Base-by-base conservation (phyloP, 2,329 filamentous ascomycete genomes). In the Diplodia seriata region DNA sequence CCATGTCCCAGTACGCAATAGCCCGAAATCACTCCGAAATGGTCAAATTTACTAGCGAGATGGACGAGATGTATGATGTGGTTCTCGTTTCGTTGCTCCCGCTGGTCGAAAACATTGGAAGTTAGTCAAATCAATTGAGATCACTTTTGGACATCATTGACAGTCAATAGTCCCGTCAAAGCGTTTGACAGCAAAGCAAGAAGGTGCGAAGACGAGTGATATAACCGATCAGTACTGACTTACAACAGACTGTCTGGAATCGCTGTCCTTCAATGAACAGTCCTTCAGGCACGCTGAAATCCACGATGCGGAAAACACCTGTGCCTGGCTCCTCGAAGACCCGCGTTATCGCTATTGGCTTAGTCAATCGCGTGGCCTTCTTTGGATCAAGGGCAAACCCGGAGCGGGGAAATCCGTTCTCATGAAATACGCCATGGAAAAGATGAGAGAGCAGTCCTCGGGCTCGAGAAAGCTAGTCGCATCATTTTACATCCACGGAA, bases 361-460 rank as follows among this genome's bases (percentile, higher is more conserved):
- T 1, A 33, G 7, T 23, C 8, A 6, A 3, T 14, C 43, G 1
- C 40, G 33, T 20, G 26, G 43, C 0, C 59, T 63, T 0, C 20
- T 63, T n/a, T 63, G 59, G 59, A 63, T 63, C 3, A 36, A 63
- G n/a, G 59, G 59, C 2, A 49, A 63, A 1, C 26, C 59, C 1
- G 47, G 59, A 18, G 43, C 40, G 15, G 59, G 59, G 3, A 63
- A 63, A 15, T 63, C 59, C 1, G 31, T 33, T 14, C 29, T 63
- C 2, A 15, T 63, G 15, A 63, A 63, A 23, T 26, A 51, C 20
- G 59, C 47, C 1, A 29, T 2, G 3, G 33, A 36, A 5, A 38
- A 15, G 1, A 2, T 56, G n/a, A 62, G 49, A 20, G 12, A 33
- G 3, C 1, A 4, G 0, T 1, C 40, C 5, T 43, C 40, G 0